Evolutionary conservation across 768 basidiomycete genomes (phyloP).

Genomic region (Cystofilobasidium macerans): DNA sequence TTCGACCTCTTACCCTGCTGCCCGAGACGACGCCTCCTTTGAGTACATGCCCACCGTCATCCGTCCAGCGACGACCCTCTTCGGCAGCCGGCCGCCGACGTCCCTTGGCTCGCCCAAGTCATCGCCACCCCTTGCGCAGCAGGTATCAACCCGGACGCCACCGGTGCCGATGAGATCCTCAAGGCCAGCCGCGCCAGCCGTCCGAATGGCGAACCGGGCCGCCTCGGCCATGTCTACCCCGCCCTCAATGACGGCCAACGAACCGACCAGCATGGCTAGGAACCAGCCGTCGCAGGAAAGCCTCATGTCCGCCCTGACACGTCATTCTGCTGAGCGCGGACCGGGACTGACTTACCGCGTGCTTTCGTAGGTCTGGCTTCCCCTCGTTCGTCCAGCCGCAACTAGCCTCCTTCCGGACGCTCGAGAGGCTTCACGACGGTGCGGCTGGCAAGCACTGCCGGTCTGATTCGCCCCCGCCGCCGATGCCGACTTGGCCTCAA

Average conservation of each 20-base stretch:
- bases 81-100: no score
- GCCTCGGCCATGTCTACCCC: no score
- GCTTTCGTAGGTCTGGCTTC: not conserved
- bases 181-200: no score
- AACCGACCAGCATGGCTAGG: no score
- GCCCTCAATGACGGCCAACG: no score
- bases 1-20: not conserved
- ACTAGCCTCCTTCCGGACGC: not conserved
- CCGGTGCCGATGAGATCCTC: not conserved
- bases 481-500: not conserved
- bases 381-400: not conserved
- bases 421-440: not conserved
- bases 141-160: not conserved
- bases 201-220: not conserved
- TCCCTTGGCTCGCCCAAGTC: no score
- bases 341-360: no score
- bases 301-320: no score
- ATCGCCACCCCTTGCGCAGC: not conserved
- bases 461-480: not conserved
- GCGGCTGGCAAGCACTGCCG: not conserved
- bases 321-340: not conserved
- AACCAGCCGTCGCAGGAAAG: no score
- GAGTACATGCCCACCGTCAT: no score
- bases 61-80: no score
- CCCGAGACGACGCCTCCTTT: not conserved